phyloP scores from a whole-genome alignment of 1,284 basidiomycete species.

The Ganoderma lucidum region DNA sequence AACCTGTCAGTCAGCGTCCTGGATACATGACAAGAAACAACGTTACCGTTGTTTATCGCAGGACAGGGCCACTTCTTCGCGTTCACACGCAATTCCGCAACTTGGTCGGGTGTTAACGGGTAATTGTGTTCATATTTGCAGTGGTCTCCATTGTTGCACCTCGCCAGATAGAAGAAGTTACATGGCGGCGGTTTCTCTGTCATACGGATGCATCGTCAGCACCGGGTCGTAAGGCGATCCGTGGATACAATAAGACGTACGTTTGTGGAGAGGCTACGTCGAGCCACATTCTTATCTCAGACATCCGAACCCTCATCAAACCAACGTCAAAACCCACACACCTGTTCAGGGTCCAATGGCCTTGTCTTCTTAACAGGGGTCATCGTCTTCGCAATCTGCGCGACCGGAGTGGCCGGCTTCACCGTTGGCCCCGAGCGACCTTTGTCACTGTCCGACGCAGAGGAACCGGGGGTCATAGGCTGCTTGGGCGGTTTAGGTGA shows the following conservation, averaged over 20 bases:
- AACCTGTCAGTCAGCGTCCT: background rate
- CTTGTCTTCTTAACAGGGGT: constrained; percentile 26
- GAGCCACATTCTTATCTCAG: background rate
- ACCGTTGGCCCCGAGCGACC: constrained; percentile 17
- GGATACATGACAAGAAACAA: background rate
- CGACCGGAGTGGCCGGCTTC: constrained; percentile 29
- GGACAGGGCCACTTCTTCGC: constrained; percentile 53
- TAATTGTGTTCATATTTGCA: constrained; percentile 54
- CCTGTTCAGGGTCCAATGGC: constrained; percentile 34
- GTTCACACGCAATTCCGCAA: constrained; percentile 44
- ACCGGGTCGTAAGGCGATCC: background rate
- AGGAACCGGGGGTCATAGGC: constrained; percentile 26
- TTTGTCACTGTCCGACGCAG: constrained; percentile 35
- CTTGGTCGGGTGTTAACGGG: constrained; percentile 42
- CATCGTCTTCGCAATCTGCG: constrained; percentile 18
- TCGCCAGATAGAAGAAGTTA: constrained; percentile 50
- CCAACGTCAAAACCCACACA: constrained; percentile 13
- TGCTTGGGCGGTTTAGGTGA: constrained; percentile 29
- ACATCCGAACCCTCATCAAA: no score
- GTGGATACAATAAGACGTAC: constrained; percentile 32
- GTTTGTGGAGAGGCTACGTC: constrained; percentile 43
- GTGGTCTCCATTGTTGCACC: constrained; percentile 44
- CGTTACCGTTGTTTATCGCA: constrained; percentile 42
- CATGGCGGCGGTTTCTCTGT: constrained; percentile 51
- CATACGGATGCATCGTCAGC: background rate